Evolutionary conservation across 2,329 filamentous ascomycete species (phyloP), one percentile per base, ranked within the genome.

Genomic region (Colletotrichum navitas): DNA sequence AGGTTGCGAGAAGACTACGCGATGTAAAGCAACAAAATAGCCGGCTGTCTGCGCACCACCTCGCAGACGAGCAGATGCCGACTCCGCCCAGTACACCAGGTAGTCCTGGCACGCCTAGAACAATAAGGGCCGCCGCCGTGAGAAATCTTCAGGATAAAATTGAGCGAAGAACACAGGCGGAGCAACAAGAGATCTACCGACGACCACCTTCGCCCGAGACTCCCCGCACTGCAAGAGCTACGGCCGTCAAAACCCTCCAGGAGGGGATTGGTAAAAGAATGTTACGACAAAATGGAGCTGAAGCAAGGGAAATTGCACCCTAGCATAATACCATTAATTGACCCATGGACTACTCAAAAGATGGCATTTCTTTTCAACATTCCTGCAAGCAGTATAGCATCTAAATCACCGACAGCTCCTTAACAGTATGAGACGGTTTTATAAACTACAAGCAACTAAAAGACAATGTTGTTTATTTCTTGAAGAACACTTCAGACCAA

Each of bases 251-350:
- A 5, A 71, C 39, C 24, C 43, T 68, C 6, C 68, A 71, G 29
- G 68, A 64, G 21, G 59, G 51, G 29, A 26, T 69, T 0, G 67
- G 68, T 8, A 71, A 51, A 47, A 51, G 68, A 60, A 71, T 71
- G 59, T 64, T 63, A 59, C 51, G 54, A 12, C 29, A 45, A 16
- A 55, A 49, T 49, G 68, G 49, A 18, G 18, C 5, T 32, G 54
- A 49, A 24, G 24, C 26, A 2, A n/a, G n/a, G 5, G 12, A 39
- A 2, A 4, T 5, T 8, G 3, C 18, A 43, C 3, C 12, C 0
- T 32, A 32, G 24, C 5, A 24, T 41, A n/a, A 32, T 24, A 16
- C 16, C 5, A n/a, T n/a, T 11, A 4, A 29, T 34, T 29, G 4
- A 29, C 29, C n/a, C n/a, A n/a, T n/a, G n/a, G n/a, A n/a, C n/a